Evolutionary conservation across 495 filamentous ascomycete species (phyloP).

Genomic region (Ramalina intermedia): DNA sequence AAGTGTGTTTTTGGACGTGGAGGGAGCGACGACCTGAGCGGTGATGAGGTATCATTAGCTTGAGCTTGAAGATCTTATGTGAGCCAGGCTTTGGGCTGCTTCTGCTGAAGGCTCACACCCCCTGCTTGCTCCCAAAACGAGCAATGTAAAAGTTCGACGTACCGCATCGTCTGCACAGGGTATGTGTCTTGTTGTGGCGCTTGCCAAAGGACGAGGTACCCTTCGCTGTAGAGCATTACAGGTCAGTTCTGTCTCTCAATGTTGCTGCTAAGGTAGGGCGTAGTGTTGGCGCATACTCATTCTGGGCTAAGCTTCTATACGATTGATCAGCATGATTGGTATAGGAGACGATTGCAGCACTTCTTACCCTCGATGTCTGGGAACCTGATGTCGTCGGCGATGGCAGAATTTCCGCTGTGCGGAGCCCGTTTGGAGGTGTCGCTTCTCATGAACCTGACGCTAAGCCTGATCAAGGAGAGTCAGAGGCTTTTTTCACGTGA

Average conservation of each 20-base stretch:
- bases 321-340: too few species aligned
- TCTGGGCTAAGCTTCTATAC: slow-evolving; percentile 40
- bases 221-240: slow-evolving; percentile 45
- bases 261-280: neutral
- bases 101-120: neutral
- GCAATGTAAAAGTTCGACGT: slow-evolving; percentile 29
- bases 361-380: too few species aligned
- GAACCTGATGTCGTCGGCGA: too few species aligned
- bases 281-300: slow-evolving; percentile 42
- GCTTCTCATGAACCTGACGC: too few species aligned
- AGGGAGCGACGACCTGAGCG: slow-evolving; percentile 75
- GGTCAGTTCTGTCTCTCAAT: neutral
- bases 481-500: too few species aligned
- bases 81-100: neutral
- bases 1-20: slow-evolving; percentile 99
- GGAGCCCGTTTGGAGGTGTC: too few species aligned
- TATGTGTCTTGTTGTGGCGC: slow-evolving; percentile 99
- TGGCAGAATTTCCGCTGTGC: too few species aligned
- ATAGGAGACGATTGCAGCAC: too few species aligned
- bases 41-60: neutral
- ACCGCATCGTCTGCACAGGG: slow-evolving; percentile 99
- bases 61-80: neutral
- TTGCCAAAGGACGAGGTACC: slow-evolving; percentile 95
- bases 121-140: neutral
- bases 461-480: too few species aligned